Evolutionary conservation across 768 basidiomycete species (phyloP), one percentile per base, ranked within the genome.

Genomic region (Lanmaoa rubissima): DNA sequence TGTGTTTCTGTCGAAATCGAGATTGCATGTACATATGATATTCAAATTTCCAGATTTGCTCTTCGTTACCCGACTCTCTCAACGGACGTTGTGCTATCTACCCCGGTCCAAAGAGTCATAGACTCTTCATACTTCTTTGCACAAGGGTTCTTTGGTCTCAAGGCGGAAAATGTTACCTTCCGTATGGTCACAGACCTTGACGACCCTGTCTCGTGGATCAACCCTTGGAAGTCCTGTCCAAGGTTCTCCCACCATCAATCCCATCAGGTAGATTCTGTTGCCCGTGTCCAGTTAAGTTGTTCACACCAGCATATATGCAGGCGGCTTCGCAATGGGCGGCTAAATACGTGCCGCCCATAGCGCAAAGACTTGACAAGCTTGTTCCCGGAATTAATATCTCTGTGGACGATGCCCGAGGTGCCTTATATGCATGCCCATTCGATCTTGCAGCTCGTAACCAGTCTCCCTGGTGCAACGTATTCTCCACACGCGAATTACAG

Each of bases 61-160:
- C 55, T 68, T 55, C 63, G 47, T 14, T 62, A 68, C 21, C 68
- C 69, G n/a, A 45, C 46, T 8, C 46, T 66, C n/a, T 54, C 57
- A 34, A 61, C 68, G 19, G 54, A 62, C 21, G 44, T 51, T 10
- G 51, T 66, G 31, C 13, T 64, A 26, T 64, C 65, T 26, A 61
- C 55, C 38, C 40, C 52, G 1, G 26, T 58, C 5, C 58, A 55
- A 46, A 62, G 69, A 58, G 73, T 75, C 51, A 43, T 76, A n/a
- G 76, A 78, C 55, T 75, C 75, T 3, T 70, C 77, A 17, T 68
- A 70, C 56, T 79, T 76, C 67, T 79, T 78, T 60, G 69, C 68
- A 39, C 57, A 69, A 34, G 75, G 76, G 0, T 74, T 75, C 62
- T 74, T 74, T 55, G 78, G 77, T 13, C 69, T 70, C 14, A 31